phyloP scores from a whole-genome alignment of 2,329 filamentous ascomycete genomes.

The Epichloe aotearoae region DNA sequence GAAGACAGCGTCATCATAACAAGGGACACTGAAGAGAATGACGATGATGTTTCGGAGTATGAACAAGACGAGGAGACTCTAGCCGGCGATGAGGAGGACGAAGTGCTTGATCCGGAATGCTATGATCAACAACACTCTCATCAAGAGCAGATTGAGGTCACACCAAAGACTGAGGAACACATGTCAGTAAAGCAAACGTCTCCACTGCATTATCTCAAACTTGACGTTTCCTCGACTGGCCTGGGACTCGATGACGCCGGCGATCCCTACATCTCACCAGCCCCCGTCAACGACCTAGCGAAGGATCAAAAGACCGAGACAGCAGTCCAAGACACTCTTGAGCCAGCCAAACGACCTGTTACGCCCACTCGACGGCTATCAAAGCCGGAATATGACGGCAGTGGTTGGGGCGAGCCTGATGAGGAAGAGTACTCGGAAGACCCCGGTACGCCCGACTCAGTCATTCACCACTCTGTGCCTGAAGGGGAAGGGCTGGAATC shows the following conservation, averaged over 20 bases:
- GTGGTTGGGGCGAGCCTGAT: slow-evolving; percentile 43
- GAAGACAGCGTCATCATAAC: slow-evolving; percentile 55
- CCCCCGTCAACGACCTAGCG: not conserved
- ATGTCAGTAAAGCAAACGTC: slow-evolving; percentile 5
- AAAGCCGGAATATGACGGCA: slow-evolving; percentile 51
- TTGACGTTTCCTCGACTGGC: slow-evolving; percentile 19
- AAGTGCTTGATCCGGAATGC: slow-evolving; percentile 16
- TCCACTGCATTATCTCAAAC: slow-evolving; percentile 8
- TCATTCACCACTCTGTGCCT: slow-evolving; percentile 63
- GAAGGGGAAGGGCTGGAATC: slow-evolving; percentile 35
- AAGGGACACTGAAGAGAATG: slow-evolving; percentile 46
- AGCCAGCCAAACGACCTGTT: slow-evolving; percentile 26
- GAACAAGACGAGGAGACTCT: slow-evolving; percentile 45
- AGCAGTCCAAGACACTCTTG: slow-evolving; percentile 24
- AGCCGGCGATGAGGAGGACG: slow-evolving; percentile 38
- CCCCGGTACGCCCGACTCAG: slow-evolving; percentile 71
- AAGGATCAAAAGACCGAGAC: not conserved
- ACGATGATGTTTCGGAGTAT: slow-evolving; percentile 54
- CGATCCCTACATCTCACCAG: not conserved
- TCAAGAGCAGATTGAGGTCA: not conserved
- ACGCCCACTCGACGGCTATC: slow-evolving; percentile 38
- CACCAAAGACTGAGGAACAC: not conserved
- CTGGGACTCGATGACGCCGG: slow-evolving; percentile 14
- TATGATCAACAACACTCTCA: not conserved
- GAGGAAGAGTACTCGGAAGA: slow-evolving; percentile 43